These are phyloP conservation scores for Solanum tarijense DNA, from an alignment of 257 asterid species.

Conservation along the genomic window DNA sequence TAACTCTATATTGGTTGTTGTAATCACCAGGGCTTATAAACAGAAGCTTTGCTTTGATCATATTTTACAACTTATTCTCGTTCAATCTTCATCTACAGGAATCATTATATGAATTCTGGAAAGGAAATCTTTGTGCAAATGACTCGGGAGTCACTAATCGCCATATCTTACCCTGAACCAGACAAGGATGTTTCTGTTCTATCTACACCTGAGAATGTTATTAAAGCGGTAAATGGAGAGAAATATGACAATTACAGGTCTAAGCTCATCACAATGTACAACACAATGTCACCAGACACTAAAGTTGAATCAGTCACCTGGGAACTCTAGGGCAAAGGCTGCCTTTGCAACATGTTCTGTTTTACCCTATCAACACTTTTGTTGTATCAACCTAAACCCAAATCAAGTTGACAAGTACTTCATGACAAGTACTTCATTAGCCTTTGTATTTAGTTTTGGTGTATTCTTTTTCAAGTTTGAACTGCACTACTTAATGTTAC, in stretches of 20 bases:
- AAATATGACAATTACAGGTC: background rate
- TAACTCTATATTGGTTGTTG: background rate
- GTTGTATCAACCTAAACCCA: background rate
- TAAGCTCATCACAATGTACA: background rate
- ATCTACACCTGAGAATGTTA: too few species aligned
- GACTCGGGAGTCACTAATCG: slow-evolving; percentile 1
- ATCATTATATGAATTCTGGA: background rate
- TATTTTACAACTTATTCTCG: background rate
- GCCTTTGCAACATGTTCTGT: background rate
- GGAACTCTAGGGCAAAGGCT: background rate
- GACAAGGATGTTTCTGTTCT: background rate
- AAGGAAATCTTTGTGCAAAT: background rate
- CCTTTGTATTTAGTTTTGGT: background rate
- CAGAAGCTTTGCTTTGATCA: background rate
- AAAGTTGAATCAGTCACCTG: background rate
- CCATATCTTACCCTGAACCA: background rate
- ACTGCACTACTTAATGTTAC: background rate
- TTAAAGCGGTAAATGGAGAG: too few species aligned
- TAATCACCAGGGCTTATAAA: background rate
- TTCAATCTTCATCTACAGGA: background rate
- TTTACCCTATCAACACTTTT: background rate
- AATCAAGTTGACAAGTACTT: background rate
- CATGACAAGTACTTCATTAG: background rate
- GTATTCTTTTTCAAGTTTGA: background rate
- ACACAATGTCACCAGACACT: background rate